Conservation (phyloP, 768 basidiomycete genomes). For the Panaeolus papilionaceus region DNA sequence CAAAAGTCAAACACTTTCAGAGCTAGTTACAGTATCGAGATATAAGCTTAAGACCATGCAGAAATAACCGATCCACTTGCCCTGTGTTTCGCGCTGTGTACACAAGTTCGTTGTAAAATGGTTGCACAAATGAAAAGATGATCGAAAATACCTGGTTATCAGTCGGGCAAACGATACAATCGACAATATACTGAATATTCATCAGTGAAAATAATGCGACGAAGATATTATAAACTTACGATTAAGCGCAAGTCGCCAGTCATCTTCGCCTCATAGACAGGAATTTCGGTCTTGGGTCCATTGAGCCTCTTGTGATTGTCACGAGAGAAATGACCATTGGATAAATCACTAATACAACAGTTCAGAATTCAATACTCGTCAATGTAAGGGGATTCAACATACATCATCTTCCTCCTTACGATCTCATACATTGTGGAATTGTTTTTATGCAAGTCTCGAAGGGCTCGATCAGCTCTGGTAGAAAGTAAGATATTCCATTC, state of each 20-base stretch:
- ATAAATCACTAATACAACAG: slow-evolving; percentile 56
- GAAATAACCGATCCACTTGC: neutral
- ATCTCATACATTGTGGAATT: slow-evolving; percentile 51
- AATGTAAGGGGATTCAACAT: slow-evolving; percentile 19
- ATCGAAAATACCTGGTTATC: slow-evolving; percentile 18
- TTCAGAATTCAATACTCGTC: neutral
- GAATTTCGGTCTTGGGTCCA: slow-evolving; percentile 46
- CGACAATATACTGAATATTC: slow-evolving; percentile 48
- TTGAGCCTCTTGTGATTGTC: slow-evolving; percentile 68
- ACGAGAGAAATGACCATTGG: slow-evolving; percentile 65
- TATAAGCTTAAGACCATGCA: neutral
- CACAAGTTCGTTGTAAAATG: neutral
- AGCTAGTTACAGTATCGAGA: slow-evolving; percentile 22
- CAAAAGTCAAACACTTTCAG: slow-evolving; percentile 40
- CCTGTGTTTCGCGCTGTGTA: slow-evolving; percentile 13
- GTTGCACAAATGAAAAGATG: neutral
- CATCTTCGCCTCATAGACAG: slow-evolving; percentile 73
- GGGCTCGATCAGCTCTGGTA: slow-evolving; percentile 47
- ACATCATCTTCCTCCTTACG: slow-evolving; percentile 71
- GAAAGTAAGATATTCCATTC: slow-evolving; percentile 36
- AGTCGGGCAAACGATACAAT: slow-evolving; percentile 42
- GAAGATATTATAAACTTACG: slow-evolving; percentile 34
- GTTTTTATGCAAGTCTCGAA: slow-evolving; percentile 48
- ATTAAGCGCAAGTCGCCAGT: slow-evolving; percentile 53
- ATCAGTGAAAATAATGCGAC: slow-evolving; percentile 16